Conservation (phyloP, 192 early-diverging fungal genomes). For the Coemansia sp. region DNA sequence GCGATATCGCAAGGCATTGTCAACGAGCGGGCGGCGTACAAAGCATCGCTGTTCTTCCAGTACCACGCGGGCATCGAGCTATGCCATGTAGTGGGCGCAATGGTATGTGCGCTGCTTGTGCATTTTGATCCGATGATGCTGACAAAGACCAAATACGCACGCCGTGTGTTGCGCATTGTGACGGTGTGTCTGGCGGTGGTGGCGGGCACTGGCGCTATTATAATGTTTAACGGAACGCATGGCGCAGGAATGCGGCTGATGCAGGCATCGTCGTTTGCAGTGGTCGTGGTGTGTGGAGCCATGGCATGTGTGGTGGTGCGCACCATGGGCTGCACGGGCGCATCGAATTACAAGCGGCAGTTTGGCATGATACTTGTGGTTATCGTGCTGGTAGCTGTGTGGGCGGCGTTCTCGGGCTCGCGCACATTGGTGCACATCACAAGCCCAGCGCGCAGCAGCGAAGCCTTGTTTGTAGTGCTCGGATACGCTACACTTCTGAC, state of each 20-base stretch:
- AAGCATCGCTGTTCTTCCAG: conserved; percentile 31
- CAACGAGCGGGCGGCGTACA: conserved; percentile 13
- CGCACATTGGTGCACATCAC: conserved; percentile 23
- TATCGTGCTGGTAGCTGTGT: conserved; percentile 17
- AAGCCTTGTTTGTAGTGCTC: conserved; percentile 17
- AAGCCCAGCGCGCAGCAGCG: conserved; percentile 23
- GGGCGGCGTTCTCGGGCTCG: conserved; percentile 21
- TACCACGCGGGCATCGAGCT: conserved; percentile 28
- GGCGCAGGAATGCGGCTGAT: conserved; percentile 20
- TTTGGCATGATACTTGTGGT: not conserved
- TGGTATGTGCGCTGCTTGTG: conserved; percentile 11
- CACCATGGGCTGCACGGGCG: not conserved
- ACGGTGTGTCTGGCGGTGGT: conserved; percentile 14
- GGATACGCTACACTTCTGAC: conserved; percentile 20
- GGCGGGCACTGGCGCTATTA: conserved; percentile 6
- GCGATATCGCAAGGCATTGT: conserved; percentile 4
- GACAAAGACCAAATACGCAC: not conserved
- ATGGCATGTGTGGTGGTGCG: not conserved
- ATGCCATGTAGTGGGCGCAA: conserved; percentile 7
- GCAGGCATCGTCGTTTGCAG: conserved; percentile 10
- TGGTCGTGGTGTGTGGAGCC: not conserved
- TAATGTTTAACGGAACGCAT: conserved; percentile 23
- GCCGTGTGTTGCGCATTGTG: conserved; percentile 9
- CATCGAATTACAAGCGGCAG: conserved; percentile 20
- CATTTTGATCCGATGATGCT: conserved; percentile 20